phyloP scores from a whole-genome alignment of 2,329 filamentous ascomycete species.

The Coniochaeta pulveracea region DNA sequence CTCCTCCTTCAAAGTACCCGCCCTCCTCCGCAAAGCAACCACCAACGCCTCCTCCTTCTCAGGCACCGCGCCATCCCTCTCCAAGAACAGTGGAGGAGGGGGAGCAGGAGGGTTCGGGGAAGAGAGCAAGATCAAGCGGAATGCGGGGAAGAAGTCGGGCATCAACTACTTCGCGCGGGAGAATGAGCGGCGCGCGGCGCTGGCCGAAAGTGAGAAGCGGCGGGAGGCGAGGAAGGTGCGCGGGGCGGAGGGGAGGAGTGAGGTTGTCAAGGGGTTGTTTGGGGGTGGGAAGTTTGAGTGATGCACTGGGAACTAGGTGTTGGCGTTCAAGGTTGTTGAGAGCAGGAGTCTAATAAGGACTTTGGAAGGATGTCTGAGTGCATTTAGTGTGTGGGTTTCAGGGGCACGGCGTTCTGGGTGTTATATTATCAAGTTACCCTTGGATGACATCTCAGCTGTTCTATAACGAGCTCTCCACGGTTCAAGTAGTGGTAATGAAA shows the following conservation, averaged over 20 bases:
- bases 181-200: constrained; percentile 41
- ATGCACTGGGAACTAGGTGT: too few species aligned
- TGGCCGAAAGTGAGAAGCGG: constrained; percentile 45
- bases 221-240: constrained; percentile 46
- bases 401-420: too few species aligned
- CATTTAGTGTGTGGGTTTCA: too few species aligned
- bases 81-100: constrained; percentile 3
- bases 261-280: constrained; percentile 47
- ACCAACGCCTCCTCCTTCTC: constrained; percentile 41
- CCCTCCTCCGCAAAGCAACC: constrained; percentile 62
- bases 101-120: constrained; percentile 22
- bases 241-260: constrained; percentile 44
- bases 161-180: constrained; percentile 50
- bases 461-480: too few species aligned
- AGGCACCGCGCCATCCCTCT: constrained; percentile 8
- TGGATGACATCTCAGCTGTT: too few species aligned
- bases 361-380: too few species aligned
- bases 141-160: constrained; percentile 47
- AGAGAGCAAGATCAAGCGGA: constrained; percentile 47
- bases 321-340: too few species aligned
- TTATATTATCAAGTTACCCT: too few species aligned
- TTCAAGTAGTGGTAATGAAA: too few species aligned
- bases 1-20: constrained; percentile 53
- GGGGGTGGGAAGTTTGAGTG: constrained; percentile 43
- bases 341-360: too few species aligned